Evolutionary conservation across 257 asterid genomes (phyloP).

Genomic region (Salvia rosmarinus): DNA sequence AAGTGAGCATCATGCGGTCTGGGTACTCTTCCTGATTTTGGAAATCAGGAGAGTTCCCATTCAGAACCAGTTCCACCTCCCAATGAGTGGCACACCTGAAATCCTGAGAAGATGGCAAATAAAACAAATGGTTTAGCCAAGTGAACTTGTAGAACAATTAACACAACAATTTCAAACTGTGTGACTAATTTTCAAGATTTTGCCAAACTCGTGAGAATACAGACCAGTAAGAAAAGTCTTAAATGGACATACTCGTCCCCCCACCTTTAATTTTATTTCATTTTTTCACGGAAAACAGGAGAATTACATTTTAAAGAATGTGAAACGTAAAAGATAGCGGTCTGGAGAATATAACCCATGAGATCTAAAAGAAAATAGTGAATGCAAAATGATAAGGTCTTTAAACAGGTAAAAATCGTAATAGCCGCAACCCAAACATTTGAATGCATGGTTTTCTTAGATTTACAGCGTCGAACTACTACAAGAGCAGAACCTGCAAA

Average conservation of each 20-base stretch:
- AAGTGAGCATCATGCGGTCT: constrained; percentile 56
- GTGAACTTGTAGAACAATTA: background rate
- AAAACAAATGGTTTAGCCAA: background rate
- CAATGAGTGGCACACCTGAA: constrained; percentile 55
- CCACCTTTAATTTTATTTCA: background rate
- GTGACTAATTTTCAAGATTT: background rate
- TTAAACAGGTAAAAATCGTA: background rate
- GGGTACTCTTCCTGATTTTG: constrained; percentile 58
- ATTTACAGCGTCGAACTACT: background rate
- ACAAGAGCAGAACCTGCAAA: background rate
- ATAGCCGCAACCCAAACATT: background rate
- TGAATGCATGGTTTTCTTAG: background rate
- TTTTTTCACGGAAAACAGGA: background rate
- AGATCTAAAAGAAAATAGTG: background rate
- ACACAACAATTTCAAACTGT: background rate
- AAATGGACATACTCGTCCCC: background rate
- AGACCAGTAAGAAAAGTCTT: background rate
- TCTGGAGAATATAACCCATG: background rate
- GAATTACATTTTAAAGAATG: background rate
- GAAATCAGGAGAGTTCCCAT: constrained; percentile 58
- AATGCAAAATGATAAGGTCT: background rate
- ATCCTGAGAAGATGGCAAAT: constrained; percentile 34
- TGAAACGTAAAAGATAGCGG: background rate
- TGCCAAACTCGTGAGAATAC: background rate
- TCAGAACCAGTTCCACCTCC: constrained; percentile 62